A percentile compares a stretch with the other conserved stretches of the same genome.
phyloP scores from a whole-genome alignment of 2,329 filamentous ascomycete genomes.

The Bipolaris cookei region DNA sequence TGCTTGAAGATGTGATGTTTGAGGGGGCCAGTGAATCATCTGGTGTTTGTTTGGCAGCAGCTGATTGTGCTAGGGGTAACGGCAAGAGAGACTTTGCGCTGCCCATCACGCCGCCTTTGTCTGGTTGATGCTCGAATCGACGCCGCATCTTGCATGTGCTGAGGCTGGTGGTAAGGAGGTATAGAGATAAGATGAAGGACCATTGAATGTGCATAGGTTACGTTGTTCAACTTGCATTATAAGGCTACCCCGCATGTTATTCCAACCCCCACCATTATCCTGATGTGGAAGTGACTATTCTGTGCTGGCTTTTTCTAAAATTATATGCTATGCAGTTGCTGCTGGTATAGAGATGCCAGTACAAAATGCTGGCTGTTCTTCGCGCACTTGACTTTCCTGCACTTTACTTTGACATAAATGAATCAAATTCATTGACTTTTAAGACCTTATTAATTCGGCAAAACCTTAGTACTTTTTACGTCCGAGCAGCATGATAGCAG shows the following conservation, averaged over 20 bases:
- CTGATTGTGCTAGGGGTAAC: slow-evolving; percentile 18
- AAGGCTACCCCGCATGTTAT: slow-evolving; percentile 11
- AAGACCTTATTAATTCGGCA: not conserved
- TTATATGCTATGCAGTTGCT: not conserved
- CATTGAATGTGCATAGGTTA: not conserved
- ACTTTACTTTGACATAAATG: not conserved
- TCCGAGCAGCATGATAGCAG: no score
- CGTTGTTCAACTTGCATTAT: not conserved
- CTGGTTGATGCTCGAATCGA: slow-evolving; percentile 15
- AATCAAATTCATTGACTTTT: not conserved
- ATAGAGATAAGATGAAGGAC: not conserved
- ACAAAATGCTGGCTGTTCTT: not conserved
- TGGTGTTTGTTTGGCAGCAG: slow-evolving; percentile 9
- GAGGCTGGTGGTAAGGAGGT: not conserved
- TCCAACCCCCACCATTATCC: slow-evolving; percentile 1
- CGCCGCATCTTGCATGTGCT: not conserved
- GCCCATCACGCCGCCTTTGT: slow-evolving; percentile 17
- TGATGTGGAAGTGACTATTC: not conserved
- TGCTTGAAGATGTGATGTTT: slow-evolving; percentile 16
- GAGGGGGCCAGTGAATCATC: slow-evolving; percentile 4
- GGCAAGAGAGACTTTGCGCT: slow-evolving; percentile 18
- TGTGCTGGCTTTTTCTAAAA: not conserved
- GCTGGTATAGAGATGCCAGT: not conserved
- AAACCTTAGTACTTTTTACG: no score
- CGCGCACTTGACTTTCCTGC: not conserved